Conservation (phyloP, 2,329 filamentous ascomycete species). For the Periconia macrospinosa region DNA sequence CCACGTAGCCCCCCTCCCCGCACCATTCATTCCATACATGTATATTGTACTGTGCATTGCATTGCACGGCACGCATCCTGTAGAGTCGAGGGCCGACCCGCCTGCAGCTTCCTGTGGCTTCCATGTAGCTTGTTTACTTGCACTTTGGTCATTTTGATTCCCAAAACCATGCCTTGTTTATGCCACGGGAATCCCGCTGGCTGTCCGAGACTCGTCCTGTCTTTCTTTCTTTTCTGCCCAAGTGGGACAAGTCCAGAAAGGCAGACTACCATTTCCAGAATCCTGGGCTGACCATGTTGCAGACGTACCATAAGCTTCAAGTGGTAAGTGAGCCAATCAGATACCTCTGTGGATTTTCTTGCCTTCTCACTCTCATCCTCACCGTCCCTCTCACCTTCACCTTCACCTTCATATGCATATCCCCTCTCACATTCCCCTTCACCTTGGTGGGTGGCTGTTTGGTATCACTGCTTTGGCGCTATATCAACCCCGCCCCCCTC, state of each 20-base stretch:
- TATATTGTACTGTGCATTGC: too few relatives aligned
- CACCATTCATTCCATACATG: not conserved
- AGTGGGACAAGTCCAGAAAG: too few relatives aligned
- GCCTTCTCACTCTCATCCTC: conserved; percentile 5
- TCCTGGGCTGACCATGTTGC: conserved; percentile 27
- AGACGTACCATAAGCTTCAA: conserved; percentile 74
- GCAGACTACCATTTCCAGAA: not conserved
- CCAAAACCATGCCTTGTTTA: too few relatives aligned
- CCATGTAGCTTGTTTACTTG: not conserved
- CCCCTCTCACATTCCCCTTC: conserved; percentile 7
- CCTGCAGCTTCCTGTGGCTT: too few relatives aligned
- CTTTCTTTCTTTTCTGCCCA: too few relatives aligned
- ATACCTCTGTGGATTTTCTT: conserved; percentile 16
- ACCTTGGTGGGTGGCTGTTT: not conserved
- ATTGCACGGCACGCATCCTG: too few relatives aligned
- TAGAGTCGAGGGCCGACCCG: not conserved
- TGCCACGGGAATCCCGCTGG: too few relatives aligned
- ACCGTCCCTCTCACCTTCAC: conserved; percentile 10
- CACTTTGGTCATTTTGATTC: too few relatives aligned
- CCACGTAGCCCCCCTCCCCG: not conserved
- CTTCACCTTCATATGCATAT: conserved; percentile 1
- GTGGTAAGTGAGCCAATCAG: conserved; percentile 60
- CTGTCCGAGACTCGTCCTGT: too few relatives aligned
- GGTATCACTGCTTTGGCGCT: not conserved
- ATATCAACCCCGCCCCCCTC: conserved; percentile 2